These are phyloP conservation scores for Persicaria maculosa DNA, from an alignment of 148 eudicot species.

Conservation along the genomic window DNA sequence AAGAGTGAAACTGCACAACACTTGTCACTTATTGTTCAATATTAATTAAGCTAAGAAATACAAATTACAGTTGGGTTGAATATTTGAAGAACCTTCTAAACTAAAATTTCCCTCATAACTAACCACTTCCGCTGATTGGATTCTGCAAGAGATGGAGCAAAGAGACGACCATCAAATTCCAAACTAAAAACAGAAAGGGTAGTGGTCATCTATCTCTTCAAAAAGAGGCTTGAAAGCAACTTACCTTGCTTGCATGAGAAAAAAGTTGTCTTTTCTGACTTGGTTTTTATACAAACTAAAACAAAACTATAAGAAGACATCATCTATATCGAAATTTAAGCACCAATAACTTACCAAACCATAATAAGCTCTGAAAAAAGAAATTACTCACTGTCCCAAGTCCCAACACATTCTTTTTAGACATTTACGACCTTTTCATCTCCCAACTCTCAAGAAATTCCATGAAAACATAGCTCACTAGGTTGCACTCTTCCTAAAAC, in stretches of 20 bases:
- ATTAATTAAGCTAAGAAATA: too few relatives aligned
- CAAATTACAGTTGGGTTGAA: too few relatives aligned
- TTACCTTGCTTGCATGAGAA: slow-evolving; percentile 15
- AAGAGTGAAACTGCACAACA: too few relatives aligned
- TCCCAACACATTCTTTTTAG: background rate
- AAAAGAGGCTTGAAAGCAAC: background rate
- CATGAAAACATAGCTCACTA: background rate
- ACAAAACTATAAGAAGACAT: slow-evolving; percentile 8
- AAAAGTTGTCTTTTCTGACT: slow-evolving; percentile 8
- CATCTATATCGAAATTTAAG: background rate
- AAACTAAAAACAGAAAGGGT: background rate
- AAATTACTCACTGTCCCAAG: background rate
- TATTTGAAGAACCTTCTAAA: too few relatives aligned
- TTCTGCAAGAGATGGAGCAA: slow-evolving; percentile 13
- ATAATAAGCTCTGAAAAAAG: too few relatives aligned
- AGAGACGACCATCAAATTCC: background rate
- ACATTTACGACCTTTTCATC: background rate
- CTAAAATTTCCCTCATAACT: too few relatives aligned
- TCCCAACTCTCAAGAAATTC: background rate
- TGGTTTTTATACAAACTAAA: slow-evolving; percentile 11
- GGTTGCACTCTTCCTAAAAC: background rate
- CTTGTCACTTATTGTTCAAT: too few relatives aligned
- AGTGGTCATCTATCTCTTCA: background rate
- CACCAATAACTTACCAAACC: background rate
- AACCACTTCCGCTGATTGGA: slow-evolving; percentile 13